phyloP scores from a whole-genome alignment of 2,329 filamentous ascomycete species.

The Thelonectria blattea region DNA sequence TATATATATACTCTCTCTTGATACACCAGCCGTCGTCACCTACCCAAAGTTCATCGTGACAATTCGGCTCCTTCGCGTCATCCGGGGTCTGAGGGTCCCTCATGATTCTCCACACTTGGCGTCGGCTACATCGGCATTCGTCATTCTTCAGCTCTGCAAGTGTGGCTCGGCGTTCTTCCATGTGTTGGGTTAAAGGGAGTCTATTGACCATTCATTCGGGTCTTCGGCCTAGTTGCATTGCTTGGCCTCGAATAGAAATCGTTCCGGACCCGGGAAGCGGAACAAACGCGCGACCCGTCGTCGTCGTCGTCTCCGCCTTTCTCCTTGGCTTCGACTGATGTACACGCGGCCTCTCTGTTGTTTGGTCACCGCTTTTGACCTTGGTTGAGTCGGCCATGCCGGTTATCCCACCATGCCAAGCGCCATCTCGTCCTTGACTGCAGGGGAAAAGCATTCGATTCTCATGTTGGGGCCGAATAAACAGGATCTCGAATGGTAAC shows the following conservation, averaged over 20 bases:
- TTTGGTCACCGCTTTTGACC: neutral
- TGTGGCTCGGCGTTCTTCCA: slow-evolving; percentile 13
- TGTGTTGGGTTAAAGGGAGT: neutral
- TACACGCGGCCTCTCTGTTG: neutral
- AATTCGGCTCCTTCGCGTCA: slow-evolving; percentile 1
- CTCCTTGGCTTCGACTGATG: neutral
- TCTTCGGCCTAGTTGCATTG: slow-evolving; percentile 11
- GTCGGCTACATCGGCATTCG: slow-evolving; percentile 17
- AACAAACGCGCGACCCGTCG: neutral
- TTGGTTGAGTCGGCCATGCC: slow-evolving; percentile 1
- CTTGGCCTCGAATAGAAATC: neutral
- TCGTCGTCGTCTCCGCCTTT: neutral
- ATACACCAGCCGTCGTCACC: neutral
- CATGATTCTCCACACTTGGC: slow-evolving; percentile 12
- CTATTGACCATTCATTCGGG: slow-evolving; percentile 1
- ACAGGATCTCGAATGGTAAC: neutral
- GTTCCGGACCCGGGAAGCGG: neutral
- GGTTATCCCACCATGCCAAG: slow-evolving; percentile 1
- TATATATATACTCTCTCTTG: neutral
- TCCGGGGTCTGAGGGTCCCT: slow-evolving; percentile 10
- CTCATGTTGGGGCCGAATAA: neutral
- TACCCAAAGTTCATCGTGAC: neutral
- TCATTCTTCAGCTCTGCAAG: slow-evolving; percentile 4
- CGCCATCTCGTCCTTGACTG: neutral
- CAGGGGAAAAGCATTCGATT: neutral